Evolutionary conservation across 768 basidiomycete genomes (phyloP).

Genomic region (Termitomyces sp.): DNA sequence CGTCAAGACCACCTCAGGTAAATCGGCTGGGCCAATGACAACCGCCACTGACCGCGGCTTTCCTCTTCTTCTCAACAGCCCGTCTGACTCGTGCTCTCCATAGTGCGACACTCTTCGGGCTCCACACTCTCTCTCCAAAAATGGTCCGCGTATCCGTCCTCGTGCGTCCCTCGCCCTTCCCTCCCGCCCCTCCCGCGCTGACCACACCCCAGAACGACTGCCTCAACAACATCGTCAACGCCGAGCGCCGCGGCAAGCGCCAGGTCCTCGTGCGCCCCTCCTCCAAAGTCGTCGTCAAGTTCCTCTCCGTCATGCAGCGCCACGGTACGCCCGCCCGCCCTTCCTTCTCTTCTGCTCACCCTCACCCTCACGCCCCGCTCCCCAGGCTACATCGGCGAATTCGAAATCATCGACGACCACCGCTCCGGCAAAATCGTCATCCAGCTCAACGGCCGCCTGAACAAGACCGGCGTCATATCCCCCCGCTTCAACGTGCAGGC

Average conservation of each 20-base stretch:
- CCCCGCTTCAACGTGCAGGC: slow-evolving; percentile 97
- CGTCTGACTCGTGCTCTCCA: slow-evolving; percentile 77
- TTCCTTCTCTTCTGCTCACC: not conserved
- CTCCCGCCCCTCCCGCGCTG: no score
- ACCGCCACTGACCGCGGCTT: slow-evolving; percentile 9
- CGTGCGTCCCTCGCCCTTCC: no score
- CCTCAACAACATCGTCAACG: slow-evolving; percentile 97
- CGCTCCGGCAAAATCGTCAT: slow-evolving; percentile 97
- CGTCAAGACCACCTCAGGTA: slow-evolving; percentile 34
- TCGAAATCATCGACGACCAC: slow-evolving; percentile 98
- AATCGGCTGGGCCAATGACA: slow-evolving; percentile 24
- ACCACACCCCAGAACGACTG: slow-evolving; percentile 36
- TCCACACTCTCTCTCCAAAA: no score
- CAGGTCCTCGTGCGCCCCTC: slow-evolving; percentile 97
- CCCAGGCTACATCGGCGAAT: slow-evolving; percentile 95
- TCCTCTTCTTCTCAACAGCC: slow-evolving; percentile 11
- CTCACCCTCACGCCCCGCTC: not conserved
- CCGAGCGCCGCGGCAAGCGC: slow-evolving; percentile 98
- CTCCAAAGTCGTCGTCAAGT: slow-evolving; percentile 97
- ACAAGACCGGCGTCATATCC: slow-evolving; percentile 99
- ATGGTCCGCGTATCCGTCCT: no score
- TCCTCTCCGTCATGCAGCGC: slow-evolving; percentile 97
- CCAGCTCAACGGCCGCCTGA: slow-evolving; percentile 96
- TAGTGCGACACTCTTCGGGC: slow-evolving; percentile 85
- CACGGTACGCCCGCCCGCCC: slow-evolving; percentile 76